Evolutionary conservation across 177 flowering plant genomes (phyloP), one percentile per base, ranked within the genome.

Genomic region (Vitis hybrid): DNA sequence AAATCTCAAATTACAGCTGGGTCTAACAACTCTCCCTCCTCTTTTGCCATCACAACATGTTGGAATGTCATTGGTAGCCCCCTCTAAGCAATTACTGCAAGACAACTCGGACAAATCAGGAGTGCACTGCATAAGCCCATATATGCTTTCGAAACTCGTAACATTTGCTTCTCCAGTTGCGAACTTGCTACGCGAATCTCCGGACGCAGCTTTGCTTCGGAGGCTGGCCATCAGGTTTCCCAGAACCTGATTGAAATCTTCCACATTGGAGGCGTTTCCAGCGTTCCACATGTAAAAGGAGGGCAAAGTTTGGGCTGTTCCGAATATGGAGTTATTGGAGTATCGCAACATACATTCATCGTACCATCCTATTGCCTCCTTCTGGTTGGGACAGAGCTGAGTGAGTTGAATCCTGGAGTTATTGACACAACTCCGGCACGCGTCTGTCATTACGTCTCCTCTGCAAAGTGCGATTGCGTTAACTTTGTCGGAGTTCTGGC

Each of bases 61-160:
- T 2, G 76, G 76, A 56, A 83, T 51, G 0, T 11, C 2, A 3
- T 1, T 9, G 50, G 50, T 8, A 3, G 76, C 69, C 3, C 3
- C 14, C 1, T 15, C 26, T 0, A 85, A 60, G 65, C 88, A 85
- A 50, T 45, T 21, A 4, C 2, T 0, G 71, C 88, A 85, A 2
- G 66, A 56, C 2, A 4, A 4, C 21, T 4, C 4, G 1, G 80
- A 21, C 32, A 85, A 65, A 66, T 85, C 86, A 10, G 86, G 86
- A 13, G 80, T 81, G 52, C 88, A 85, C 72, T 85, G 89, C 19
- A 64, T 76, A n/a, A 82, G 66, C 10, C 63, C 83, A 63, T 72
- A 86, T 6, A 86, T 56, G 0, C 48, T 74, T 12, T 67, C 30
- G 30, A 70, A 67, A 14, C 19, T 19, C 2, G 78, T n/a, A 7